phyloP scores from a whole-genome alignment of 345 rosid species.

The Rhodamnia rubescens region DNA sequence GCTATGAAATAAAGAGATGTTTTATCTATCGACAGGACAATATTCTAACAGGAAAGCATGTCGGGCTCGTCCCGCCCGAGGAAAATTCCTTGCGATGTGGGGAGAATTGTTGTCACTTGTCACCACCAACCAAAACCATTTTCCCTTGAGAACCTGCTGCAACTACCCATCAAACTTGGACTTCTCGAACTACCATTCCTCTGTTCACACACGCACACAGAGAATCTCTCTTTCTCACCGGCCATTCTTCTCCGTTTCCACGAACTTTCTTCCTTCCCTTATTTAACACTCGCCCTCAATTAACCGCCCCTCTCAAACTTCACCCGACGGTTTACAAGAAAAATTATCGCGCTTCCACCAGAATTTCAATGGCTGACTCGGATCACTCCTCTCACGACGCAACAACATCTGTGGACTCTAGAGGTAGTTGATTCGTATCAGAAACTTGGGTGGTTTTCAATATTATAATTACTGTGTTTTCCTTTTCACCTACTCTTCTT shows the following conservation, averaged over 20 bases:
- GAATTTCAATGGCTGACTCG: conserved; percentile 28
- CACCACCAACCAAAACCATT: neutral
- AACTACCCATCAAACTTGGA: conserved; percentile 48
- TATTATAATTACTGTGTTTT: neutral
- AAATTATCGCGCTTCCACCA: neutral
- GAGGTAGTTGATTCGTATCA: neutral
- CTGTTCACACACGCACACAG: neutral
- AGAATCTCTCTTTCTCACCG: neutral
- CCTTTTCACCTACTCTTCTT: neutral
- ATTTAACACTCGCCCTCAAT: neutral
- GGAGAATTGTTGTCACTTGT: neutral
- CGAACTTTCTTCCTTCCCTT: neutral
- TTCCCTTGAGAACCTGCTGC: neutral
- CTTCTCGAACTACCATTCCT: conserved; percentile 39
- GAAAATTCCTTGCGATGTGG: neutral
- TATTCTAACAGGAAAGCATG: neutral
- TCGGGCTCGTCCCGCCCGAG: neutral
- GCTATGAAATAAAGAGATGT: neutral
- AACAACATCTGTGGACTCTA: neutral
- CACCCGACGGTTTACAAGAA: neutral
- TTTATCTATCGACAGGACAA: neutral
- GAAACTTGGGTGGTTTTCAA: neutral
- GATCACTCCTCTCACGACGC: conserved; percentile 19
- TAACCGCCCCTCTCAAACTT: neutral
- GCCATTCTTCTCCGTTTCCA: neutral